Evolutionary conservation across 306 rosid genomes (phyloP).

Genomic region (Senna tora): DNA sequence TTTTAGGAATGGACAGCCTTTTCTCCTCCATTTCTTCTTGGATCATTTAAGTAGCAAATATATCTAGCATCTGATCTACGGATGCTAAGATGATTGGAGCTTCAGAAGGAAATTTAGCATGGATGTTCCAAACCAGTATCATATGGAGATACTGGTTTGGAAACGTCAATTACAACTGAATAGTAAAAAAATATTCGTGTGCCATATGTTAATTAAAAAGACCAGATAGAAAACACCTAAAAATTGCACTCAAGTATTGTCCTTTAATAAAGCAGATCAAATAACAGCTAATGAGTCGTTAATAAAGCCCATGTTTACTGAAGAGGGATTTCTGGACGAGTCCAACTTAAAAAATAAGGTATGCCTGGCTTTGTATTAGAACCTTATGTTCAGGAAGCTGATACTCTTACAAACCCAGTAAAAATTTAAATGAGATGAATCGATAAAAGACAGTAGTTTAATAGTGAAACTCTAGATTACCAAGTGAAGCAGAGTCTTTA

Average conservation of each 20-base stretch:
- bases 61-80: constrained; percentile 1
- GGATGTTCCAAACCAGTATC: too few species aligned
- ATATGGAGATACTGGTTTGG: neutral
- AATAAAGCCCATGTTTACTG: neutral
- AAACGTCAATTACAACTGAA: too few species aligned
- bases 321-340: neutral
- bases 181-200: neutral
- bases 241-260: neutral
- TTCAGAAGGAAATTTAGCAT: neutral
- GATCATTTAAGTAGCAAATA: constrained; percentile 12
- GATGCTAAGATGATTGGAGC: neutral
- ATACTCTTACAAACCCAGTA: neutral
- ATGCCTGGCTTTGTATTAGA: constrained; percentile 5
- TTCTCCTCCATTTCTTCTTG: neutral
- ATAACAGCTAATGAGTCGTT: neutral
- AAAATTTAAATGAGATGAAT: constrained; percentile 6
- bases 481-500: constrained; percentile 22
- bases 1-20: neutral
- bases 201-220: too few species aligned
- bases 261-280: constrained; percentile 1
- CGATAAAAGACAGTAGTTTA: constrained; percentile 6
- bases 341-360: constrained; percentile 8
- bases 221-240: neutral
- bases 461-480: constrained; percentile 35
- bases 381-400: constrained; percentile 5